Evolutionary conservation across 306 rosid species (phyloP), one percentile per base, ranked within the genome.

Genomic region (Medicago ruthenica): DNA sequence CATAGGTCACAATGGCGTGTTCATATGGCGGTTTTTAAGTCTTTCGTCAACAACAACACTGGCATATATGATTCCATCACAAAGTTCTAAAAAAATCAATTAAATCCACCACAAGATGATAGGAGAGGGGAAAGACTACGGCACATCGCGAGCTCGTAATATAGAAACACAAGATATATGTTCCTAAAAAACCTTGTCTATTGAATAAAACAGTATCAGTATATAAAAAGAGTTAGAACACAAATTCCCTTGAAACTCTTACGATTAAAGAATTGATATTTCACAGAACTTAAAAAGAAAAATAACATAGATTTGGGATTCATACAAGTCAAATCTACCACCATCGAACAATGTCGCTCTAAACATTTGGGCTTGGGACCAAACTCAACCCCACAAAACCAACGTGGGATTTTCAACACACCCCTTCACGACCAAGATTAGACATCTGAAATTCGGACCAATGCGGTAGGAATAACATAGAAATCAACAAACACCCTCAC

Each of bases 141-240:
- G 27, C 14, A 27, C 57, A 50, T n/a, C 69, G 34, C 4, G 6
- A 67, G 36, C 59, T 54, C 64, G 9, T 42, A 62, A 63, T 16
- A 69, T 6, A 80, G 53, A 81, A 71, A 54, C 60, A 24, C 12
- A 36, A 9, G 21, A 71, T 13, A 16, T 7, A 58, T 48, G 54
- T 45, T 44, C 70, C 58, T 64, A 37, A 57, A 45, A 74, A 21
- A 57, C 18, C 55, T 15, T 37, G 17, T 31, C 34, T 40, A 20
- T 27, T 50, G 40, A 67, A 66, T 76, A 34, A 73, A 54, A 60
- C 73, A 67, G 40, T 40, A 62, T 74, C 76, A 50, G 42, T 42
- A 48, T 10, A 76, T 4, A 27, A 57, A 44, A 76, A 54, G 51
- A 40, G 24, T 14, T 54, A 16, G 42, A 57, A 76, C 27, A 54